Evolutionary conservation across 495 filamentous ascomycete genomes (phyloP).

Genomic region (Tuber borchii): DNA sequence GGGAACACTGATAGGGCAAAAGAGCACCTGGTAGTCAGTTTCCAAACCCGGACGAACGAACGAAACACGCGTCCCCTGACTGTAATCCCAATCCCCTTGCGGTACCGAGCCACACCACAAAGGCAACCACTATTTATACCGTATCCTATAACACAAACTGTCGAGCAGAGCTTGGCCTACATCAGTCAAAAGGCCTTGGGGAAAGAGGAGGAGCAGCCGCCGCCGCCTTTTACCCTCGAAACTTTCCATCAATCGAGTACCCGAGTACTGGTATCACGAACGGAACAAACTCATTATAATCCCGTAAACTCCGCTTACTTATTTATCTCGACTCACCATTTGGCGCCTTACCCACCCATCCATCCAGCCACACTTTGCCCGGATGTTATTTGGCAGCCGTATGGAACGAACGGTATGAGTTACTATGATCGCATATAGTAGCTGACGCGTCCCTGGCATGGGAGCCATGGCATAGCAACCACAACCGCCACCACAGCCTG

Average conservation of each 20-base stretch:
- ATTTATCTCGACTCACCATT: not conserved
- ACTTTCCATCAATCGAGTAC: not conserved
- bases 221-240: not conserved
- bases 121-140: too few species aligned
- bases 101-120: too few species aligned
- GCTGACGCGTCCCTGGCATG: not conserved
- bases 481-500: not conserved
- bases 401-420: not conserved
- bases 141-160: not conserved
- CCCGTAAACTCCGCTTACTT: not conserved
- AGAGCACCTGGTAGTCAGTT: not conserved
- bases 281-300: not conserved
- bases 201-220: not conserved
- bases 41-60: not conserved
- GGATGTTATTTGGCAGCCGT: not conserved
- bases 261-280: too few species aligned
- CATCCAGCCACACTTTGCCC: not conserved
- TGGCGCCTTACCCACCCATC: too few species aligned
- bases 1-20: not conserved
- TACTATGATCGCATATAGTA: not conserved
- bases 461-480: not conserved
- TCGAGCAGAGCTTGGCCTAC: not conserved
- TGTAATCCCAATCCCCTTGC: not conserved
- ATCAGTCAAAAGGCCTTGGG: not conserved
- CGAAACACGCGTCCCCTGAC: constrained; percentile 36